These are phyloP conservation scores for Colletotrichum sp. DNA, from an alignment of 2,329 filamentous ascomycete species.

Conservation along the genomic window DNA sequence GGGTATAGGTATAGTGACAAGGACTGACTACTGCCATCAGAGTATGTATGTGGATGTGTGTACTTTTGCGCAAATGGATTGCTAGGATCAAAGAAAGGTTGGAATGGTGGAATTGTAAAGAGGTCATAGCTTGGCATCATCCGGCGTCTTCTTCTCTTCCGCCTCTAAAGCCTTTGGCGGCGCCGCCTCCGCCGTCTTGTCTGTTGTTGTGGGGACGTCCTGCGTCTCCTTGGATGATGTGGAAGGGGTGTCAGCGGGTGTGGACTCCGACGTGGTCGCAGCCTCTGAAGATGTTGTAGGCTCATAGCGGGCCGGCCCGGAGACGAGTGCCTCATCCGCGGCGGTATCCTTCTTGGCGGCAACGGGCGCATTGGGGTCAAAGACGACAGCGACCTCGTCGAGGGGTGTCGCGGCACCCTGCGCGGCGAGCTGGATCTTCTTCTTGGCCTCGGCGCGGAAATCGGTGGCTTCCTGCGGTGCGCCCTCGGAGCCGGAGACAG, in stretches of 20 bases:
- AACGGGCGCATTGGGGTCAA: constrained; percentile 1
- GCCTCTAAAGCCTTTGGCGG: background rate
- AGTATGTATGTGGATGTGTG: background rate
- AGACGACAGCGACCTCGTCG: constrained; percentile 11
- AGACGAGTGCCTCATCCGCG: background rate
- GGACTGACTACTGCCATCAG: background rate
- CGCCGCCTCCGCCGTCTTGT: background rate
- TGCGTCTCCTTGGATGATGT: background rate
- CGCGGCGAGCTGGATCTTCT: constrained; percentile 12
- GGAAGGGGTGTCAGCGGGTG: background rate
- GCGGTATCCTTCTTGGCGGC: background rate
- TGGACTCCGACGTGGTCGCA: background rate
- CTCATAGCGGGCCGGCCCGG: background rate
- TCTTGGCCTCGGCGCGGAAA: constrained; percentile 16
- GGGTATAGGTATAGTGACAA: constrained; percentile 8
- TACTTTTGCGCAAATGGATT: background rate
- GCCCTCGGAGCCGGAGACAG: constrained; percentile 1
- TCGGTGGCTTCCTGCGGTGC: constrained; percentile 3
- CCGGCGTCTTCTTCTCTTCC: background rate
- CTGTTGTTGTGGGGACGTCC: background rate
- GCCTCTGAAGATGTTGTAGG: background rate
- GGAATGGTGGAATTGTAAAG: background rate
- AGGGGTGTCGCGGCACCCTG: constrained; percentile 9
- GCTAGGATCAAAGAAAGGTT: background rate
- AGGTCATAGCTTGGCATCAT: background rate